Base-by-base conservation (phyloP, 139 green algal genomes). In the Coelastrella sp. region DNA sequence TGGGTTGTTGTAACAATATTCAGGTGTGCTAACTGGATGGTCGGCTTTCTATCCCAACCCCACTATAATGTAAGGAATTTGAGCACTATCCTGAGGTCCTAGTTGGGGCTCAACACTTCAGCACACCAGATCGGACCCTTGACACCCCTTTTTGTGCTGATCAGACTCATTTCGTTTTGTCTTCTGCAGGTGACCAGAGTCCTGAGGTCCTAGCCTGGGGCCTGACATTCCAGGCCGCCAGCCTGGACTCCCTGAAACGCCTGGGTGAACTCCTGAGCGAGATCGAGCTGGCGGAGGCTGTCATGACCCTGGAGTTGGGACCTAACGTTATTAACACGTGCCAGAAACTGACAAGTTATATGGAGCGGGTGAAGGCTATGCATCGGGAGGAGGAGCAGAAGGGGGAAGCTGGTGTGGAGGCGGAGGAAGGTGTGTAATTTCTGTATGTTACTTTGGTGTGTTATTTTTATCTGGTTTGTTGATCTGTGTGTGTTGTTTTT, bases 251-350 rank as follows among this genome's bases (percentile, higher is more conserved):
- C 7, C 61, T 86, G 61, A 57, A 22, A 20, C 32, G 19, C 60
- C 78, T 91, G 64, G 47, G n/a, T 22, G 58, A 73, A 57, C 79
- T 91, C 17, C 77, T 91, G 78, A 54, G 19, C n/a, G 87, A 91
- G 78, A 87, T 91, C 20, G 20, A 80, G 54, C 66, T 91, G 64
- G 66, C 66, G 6, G 87, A 91, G 3, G 19, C 64, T 19, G 78
- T 91, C 32, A 91, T 91, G 3, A 58, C 17, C 11, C 78, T 91
- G 64, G 87, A 91, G 61, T 57, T 91, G 77, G 87, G 87, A 22
- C 87, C 87, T 16, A 73, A 78, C 8, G 66, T 86, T 54, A 86
- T 3, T 58, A 83, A 64, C 47, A 65, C 54, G 14, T 22, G 64
- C 0, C 11, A 83, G 7, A 80, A 59, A 7, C 22, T 80, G 22